Conservation (phyloP, 768 basidiomycete species). For the Serpula lacrymans region DNA sequence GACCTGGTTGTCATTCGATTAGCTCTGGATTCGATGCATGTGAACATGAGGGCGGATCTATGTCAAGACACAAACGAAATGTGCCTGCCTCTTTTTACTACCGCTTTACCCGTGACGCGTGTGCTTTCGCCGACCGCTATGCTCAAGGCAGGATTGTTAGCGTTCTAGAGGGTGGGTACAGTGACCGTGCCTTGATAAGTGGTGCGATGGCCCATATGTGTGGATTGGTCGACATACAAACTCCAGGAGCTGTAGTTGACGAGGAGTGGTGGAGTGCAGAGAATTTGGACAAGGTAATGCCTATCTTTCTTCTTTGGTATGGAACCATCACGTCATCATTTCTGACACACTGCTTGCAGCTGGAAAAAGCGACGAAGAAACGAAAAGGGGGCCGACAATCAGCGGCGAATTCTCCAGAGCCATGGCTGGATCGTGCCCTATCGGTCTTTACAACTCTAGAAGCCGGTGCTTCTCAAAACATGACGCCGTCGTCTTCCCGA, state of each 20-base stretch:
- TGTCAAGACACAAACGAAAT: slow-evolving; percentile 90
- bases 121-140: slow-evolving; percentile 58
- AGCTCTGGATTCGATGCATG: slow-evolving; percentile 96
- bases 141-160: slow-evolving; percentile 74
- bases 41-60: slow-evolving; percentile 84
- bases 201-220: slow-evolving; percentile 79
- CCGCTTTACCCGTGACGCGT: slow-evolving; percentile 74
- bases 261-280: slow-evolving; percentile 61
- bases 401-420: slow-evolving; percentile 30
- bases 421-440: slow-evolving; percentile 59
- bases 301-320: not conserved
- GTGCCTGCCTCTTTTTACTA: slow-evolving; percentile 86
- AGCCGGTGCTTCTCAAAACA: slow-evolving; percentile 10
- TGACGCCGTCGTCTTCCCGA: slow-evolving; percentile 3
- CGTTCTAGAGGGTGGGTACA: slow-evolving; percentile 94
- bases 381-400: slow-evolving; percentile 45
- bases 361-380: slow-evolving; percentile 65
- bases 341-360: slow-evolving; percentile 31
- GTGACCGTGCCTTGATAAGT: slow-evolving; percentile 81
- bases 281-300: slow-evolving; percentile 54
- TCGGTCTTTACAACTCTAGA: slow-evolving; percentile 44
- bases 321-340: not conserved
- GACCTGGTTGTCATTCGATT: not conserved
- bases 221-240: slow-evolving; percentile 47
- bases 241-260: slow-evolving; percentile 26